Percentiles rank a stretch among this genome's conserved stretches.
These are phyloP conservation scores for Daldinia grandis DNA, from an alignment of 495 filamentous ascomycete genomes.

Conservation along the genomic window DNA sequence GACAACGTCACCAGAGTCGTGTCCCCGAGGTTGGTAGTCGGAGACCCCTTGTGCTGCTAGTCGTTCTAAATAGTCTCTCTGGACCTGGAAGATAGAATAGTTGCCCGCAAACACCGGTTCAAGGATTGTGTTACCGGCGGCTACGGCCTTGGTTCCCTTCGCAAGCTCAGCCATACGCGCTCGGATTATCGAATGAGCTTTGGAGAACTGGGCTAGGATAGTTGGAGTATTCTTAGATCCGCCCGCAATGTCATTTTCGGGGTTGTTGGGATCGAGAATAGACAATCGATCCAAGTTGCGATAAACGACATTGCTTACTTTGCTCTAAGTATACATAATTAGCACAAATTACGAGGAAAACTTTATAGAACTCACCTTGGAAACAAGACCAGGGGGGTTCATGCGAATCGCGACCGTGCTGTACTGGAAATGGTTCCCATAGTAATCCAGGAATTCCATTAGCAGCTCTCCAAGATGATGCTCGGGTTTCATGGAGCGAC, in stretches of 20 bases:
- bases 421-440: constrained; percentile 81
- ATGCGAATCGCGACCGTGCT: constrained; percentile 73
- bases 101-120: constrained; percentile 72
- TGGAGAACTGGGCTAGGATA: constrained; percentile 70
- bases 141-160: constrained; percentile 24
- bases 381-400: constrained; percentile 72
- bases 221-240: constrained; percentile 71
- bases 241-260: constrained; percentile 84
- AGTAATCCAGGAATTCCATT: constrained; percentile 86
- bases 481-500: constrained; percentile 61
- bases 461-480: constrained; percentile 79
- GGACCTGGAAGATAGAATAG: constrained; percentile 72
- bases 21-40: not conserved
- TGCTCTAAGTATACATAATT: constrained; percentile 42
- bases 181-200: constrained; percentile 66
- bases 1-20: not conserved
- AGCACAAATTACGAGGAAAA: constrained; percentile 14
- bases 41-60: constrained; percentile 14
- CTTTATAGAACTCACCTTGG: constrained; percentile 68
- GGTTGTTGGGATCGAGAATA: constrained; percentile 89
- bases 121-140: constrained; percentile 65
- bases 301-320: constrained; percentile 50
- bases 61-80: constrained; percentile 60
- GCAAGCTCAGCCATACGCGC: constrained; percentile 61
- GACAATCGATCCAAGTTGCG: constrained; percentile 65